Base-by-base conservation (phyloP, 2,329 filamentous ascomycete species). In the Fusarium bulbicola region DNA sequence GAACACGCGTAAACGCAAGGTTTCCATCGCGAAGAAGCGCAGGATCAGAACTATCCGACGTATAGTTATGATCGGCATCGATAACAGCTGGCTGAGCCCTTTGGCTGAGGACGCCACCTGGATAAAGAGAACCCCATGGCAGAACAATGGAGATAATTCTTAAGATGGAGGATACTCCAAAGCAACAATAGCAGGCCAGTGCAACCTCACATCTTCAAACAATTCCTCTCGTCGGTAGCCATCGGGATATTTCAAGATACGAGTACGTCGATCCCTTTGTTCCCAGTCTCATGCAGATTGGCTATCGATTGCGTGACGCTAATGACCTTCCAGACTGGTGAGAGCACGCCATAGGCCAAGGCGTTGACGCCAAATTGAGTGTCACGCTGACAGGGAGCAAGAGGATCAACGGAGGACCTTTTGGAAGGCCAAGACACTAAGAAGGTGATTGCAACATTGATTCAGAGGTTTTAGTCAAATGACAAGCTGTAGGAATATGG, bases 1-100 rank as follows among this genome's bases (percentile, higher is more conserved):
- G 66, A 0, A 63, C 74, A 13, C 75, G 69, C 3, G 69, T 73
- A 3, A 72, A 77, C 7, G 75, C 69, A 7, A 77, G 63, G 2
- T 65, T 49, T 9, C 75, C 75, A 49, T 77, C 75, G 10, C 43
- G 73, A 6, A 76, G 65, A 9, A 76, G 37, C 0, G 50, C 40
- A 2, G 69, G 61, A 15, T 70, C 72, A 10, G 67, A 70, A n/a
- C 62, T 70, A 21, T 71, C 68, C 2, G 68, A 70, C 7, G 53
- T 65, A 28, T 75, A 83, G 3, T 92, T 92, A 34, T 47, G 72
- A 71, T 76, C 73, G 39, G 61, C 73, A 67, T 73, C 62, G 1
- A 43, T 21, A 3, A 65, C 54, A 16, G 28, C 66, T 28, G 60
- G 66, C 24, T 46, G 12, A 5, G 54, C 54, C 54, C 15, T 34